These are phyloP conservation scores for Blepharisma japonicum DNA, from an alignment of 73 alveolate genomes.

Conservation along the genomic window DNA sequence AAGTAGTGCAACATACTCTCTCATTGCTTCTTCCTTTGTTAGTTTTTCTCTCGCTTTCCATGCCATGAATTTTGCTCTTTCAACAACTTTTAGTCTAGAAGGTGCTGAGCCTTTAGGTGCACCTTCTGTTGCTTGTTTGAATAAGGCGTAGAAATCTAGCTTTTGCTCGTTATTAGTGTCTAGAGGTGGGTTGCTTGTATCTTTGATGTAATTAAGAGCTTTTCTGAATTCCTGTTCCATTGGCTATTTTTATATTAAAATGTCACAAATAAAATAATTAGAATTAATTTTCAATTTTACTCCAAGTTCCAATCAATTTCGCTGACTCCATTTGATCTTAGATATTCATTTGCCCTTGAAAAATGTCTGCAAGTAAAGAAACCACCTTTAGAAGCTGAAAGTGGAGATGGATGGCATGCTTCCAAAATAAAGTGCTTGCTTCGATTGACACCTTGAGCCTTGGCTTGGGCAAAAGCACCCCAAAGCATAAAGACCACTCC, in stretches of 20 bases:
- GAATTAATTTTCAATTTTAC: too few relatives aligned
- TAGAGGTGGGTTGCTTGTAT: constrained; percentile 29
- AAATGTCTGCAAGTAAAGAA: constrained; percentile 68
- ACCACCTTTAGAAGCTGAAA: constrained; percentile 76
- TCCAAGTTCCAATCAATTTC: constrained; percentile 73
- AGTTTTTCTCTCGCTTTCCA: constrained; percentile 70
- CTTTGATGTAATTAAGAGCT: constrained; percentile 32
- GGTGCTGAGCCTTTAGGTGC: constrained; percentile 76
- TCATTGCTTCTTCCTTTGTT: constrained; percentile 65
- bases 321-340: constrained; percentile 49
- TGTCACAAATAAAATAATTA: background rate
- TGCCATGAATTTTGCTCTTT: constrained; percentile 83
- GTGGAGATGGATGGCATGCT: constrained; percentile 89
- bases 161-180: constrained; percentile 47
- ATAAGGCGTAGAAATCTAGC: constrained; percentile 60
- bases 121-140: constrained; percentile 69
- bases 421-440: constrained; percentile 68
- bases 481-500: constrained; percentile 87
- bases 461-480: constrained; percentile 85
- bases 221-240: constrained; percentile 24
- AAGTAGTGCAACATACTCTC: constrained; percentile 57
- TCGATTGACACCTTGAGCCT: constrained; percentile 57
- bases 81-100: constrained; percentile 68
- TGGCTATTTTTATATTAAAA: background rate
- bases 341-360: constrained; percentile 67